Base-by-base conservation (phyloP, 2,329 filamentous ascomycete species). In the Calonectria hongkongensis region DNA sequence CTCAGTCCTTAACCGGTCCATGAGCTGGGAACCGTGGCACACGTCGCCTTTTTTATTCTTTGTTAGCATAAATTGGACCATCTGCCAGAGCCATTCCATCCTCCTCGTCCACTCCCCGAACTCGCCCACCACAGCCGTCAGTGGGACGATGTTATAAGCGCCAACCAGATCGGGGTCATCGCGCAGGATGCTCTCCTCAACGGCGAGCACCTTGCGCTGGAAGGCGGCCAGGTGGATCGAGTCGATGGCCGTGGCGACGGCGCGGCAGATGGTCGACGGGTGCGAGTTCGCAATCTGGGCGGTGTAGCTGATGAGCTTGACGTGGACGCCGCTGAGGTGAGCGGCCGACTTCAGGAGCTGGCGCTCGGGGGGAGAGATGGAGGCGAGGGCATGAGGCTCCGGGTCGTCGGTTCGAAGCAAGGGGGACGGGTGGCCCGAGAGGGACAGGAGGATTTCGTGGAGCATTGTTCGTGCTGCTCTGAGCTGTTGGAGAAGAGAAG, bases 401-500 rank as follows among this genome's bases (percentile, higher is more conserved):
- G 87, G 84, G 79, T 85, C 81, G 79, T 87, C 83, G 78, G 86
- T 82, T 83, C 90, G 90, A 86, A 98, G 94, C 82, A 98, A 91
- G 78, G 95, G 94, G 76, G 96, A 98, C 76, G 94, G 94, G 86
- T 98, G 95, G 78, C 97, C 96, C 80, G 96, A 97, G 85, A 98
- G 92, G 84, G 96, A 96, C 85, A 99, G 93, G 85, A 98, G 92
- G 87, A 99, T 95, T 89, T 99, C 97, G 91, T 98, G 97, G 84
- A 99, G 94, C 97, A 99, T 99, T 78, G 78, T 60, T 74, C 74
- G 62, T 66, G 43, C 58, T 64, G 41, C 36, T 58, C 65, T 10
- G 72, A 66, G 66, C 74, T 79, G 33, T 66, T 64, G 25, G 13
- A 5, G 30, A 9, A 33, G 30, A n/a, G 43, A 27, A 45, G 66